Evolutionary conservation across 345 rosid genomes (phyloP).

Genomic region (Anacardium occidentale): DNA sequence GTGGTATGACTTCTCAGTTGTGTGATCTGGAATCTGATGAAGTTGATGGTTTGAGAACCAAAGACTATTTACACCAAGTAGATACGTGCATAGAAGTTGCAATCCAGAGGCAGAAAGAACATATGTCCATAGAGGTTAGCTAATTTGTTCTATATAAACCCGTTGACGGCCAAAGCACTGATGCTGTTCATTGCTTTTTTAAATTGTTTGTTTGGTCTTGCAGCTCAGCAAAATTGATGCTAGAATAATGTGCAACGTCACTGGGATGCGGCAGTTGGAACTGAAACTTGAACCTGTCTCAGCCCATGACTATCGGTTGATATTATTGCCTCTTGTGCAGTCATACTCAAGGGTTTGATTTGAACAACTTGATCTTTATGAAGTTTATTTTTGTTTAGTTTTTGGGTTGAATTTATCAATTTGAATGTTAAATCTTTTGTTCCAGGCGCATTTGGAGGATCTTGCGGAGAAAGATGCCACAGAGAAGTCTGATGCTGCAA

Average conservation of each 20-base stretch:
- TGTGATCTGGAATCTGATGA: conserved; percentile 87
- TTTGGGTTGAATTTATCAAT: background rate
- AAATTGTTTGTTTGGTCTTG: conserved; percentile 25
- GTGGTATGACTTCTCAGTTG: conserved; percentile 60
- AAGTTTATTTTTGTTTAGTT: conserved; percentile 18
- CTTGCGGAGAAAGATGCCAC: no score
- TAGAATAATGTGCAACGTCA: conserved; percentile 58
- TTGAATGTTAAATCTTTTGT: conserved; percentile 15
- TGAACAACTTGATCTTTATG: conserved; percentile 19
- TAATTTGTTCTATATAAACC: conserved; percentile 19
- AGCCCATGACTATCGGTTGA: conserved; percentile 59
- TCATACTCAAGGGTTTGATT: conserved; percentile 75
- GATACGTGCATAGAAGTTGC: conserved; percentile 79
- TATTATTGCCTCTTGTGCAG: conserved; percentile 71
- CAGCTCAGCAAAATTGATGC: conserved; percentile 93
- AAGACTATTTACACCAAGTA: conserved; percentile 61
- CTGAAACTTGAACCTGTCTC: conserved; percentile 72
- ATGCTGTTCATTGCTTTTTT: background rate
- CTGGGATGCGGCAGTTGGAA: conserved; percentile 83
- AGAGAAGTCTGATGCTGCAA: no score
- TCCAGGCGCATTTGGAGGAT: conserved; percentile 73
- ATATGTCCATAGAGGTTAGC: conserved; percentile 70
- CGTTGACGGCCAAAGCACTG: conserved; percentile 1
- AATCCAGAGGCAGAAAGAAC: conserved; percentile 79
- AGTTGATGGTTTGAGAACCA: conserved; percentile 69